phyloP scores from a whole-genome alignment of 345 rosid genomes.

The Ceriops decandra region DNA sequence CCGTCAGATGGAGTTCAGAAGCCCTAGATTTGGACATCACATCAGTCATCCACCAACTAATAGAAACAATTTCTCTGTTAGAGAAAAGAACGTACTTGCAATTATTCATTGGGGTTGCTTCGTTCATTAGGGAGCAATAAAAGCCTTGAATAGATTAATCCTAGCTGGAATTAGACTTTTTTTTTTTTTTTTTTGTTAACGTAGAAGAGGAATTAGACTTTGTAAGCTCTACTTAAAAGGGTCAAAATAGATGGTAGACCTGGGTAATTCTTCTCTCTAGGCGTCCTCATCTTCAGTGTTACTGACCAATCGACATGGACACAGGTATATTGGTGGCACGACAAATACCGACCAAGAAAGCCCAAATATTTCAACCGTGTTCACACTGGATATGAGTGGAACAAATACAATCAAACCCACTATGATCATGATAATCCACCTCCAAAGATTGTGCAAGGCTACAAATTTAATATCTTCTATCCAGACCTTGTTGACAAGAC shows the following conservation, averaged over 20 bases:
- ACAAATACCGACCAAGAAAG: constrained; percentile 90
- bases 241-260: not conserved
- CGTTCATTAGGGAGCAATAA: too few relatives aligned
- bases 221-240: not conserved
- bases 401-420: constrained; percentile 89
- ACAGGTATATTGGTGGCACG: constrained; percentile 99
- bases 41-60: too few relatives aligned
- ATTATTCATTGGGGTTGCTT: too few relatives aligned
- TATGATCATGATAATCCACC: constrained; percentile 98
- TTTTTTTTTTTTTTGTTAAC: too few relatives aligned
- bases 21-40: too few relatives aligned
- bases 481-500: constrained; percentile 88
- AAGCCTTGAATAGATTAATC: too few relatives aligned
- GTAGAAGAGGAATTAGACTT: too few relatives aligned
- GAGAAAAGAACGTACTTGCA: too few relatives aligned
- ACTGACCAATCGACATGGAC: constrained; percentile 8
- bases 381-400: constrained; percentile 99
- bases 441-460: constrained; percentile 90
- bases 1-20: too few relatives aligned
- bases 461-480: constrained; percentile 90
- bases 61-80: too few relatives aligned
- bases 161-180: too few relatives aligned
- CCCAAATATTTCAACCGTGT: constrained; percentile 94
- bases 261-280: not conserved
- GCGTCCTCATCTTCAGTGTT: not conserved